A percentile compares a stretch with the other conserved stretches of the same genome.
phyloP scores from a whole-genome alignment of 2,329 filamentous ascomycete genomes.

The Magnaporthiopsis poae region DNA sequence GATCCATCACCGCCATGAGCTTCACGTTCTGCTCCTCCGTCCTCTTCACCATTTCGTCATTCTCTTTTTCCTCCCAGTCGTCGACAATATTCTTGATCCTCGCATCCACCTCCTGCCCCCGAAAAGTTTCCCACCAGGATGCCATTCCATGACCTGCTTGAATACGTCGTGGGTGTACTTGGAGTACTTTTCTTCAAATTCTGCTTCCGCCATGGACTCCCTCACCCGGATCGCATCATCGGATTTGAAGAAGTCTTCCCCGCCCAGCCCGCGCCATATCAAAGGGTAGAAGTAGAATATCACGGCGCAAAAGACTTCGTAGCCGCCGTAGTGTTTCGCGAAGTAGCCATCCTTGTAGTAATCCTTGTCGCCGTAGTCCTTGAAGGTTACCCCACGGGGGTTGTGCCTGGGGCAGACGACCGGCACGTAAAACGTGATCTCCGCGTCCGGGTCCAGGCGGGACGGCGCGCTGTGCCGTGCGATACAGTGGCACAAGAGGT shows the following conservation, averaged over 20 bases:
- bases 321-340: background rate
- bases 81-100: too few relatives aligned
- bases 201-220: background rate
- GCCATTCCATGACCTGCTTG: too few relatives aligned
- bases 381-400: background rate
- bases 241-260: background rate
- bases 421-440: background rate
- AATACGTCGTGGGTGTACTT: background rate
- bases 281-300: background rate
- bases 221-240: background rate
- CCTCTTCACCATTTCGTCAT: too few relatives aligned
- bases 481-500: background rate
- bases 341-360: background rate
- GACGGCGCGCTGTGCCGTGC: background rate
- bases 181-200: background rate
- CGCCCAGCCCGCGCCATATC: background rate
- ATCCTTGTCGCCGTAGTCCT: background rate
- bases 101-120: too few relatives aligned
- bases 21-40: too few relatives aligned
- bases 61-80: too few relatives aligned
- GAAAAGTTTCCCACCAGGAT: too few relatives aligned
- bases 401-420: background rate
- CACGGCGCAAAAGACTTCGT: background rate
- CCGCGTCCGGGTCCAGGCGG: background rate
- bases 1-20: too few relatives aligned